Conservation (phyloP, 495 filamentous ascomycete genomes). For the Xylaria cubensis region DNA sequence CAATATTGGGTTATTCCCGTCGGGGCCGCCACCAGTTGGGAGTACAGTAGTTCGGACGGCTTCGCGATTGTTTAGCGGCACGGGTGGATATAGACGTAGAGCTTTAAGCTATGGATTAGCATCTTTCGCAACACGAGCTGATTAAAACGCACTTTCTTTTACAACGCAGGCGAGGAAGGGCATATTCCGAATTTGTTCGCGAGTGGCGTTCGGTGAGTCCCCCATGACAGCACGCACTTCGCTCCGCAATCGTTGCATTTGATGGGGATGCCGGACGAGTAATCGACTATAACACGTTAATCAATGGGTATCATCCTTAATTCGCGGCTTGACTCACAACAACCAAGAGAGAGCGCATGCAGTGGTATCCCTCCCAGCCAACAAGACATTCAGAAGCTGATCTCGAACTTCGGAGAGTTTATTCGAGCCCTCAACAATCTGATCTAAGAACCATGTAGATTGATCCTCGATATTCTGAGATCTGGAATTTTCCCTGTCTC, state of each 20-base stretch:
- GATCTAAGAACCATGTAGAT: slow-evolving; percentile 9
- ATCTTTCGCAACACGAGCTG: neutral
- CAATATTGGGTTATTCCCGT: slow-evolving; percentile 51
- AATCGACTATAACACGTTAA: neutral
- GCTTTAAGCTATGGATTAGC: slow-evolving; percentile 26
- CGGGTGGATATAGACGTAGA: slow-evolving; percentile 63
- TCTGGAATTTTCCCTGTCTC: slow-evolving; percentile 27
- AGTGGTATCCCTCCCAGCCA: slow-evolving; percentile 35
- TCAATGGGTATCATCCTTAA: neutral
- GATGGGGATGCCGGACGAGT: neutral
- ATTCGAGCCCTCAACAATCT: neutral
- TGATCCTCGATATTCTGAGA: neutral
- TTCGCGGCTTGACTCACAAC: neutral
- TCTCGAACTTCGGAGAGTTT: slow-evolving; percentile 29
- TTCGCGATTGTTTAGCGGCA: slow-evolving; percentile 61
- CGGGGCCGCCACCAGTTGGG: slow-evolving; percentile 56
- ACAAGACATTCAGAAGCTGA: slow-evolving; percentile 38
- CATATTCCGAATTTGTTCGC: slow-evolving; percentile 48
- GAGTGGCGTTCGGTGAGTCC: slow-evolving; percentile 32
- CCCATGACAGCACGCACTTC: slow-evolving; percentile 27
- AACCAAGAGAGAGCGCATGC: slow-evolving; percentile 48
- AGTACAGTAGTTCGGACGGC: slow-evolving; percentile 56
- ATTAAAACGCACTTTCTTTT: slow-evolving; percentile 43
- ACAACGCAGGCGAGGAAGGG: slow-evolving; percentile 52
- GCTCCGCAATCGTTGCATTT: neutral